These are phyloP conservation scores for Leptomonas pyrrhocoris DNA, from an alignment of 208 protist species.

Conservation along the genomic window DNA sequence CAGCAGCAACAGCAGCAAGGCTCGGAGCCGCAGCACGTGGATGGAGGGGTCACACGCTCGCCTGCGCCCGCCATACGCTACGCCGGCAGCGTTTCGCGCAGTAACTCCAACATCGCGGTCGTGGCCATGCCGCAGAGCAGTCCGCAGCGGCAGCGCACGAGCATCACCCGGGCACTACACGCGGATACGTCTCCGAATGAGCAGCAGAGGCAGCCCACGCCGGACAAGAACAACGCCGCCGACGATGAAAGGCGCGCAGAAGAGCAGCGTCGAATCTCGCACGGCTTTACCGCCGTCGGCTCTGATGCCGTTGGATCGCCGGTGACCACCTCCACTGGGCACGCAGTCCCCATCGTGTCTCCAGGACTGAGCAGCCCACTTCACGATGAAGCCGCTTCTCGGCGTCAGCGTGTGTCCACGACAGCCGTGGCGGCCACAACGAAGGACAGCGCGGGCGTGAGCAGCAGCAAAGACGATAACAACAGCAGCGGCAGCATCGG, in stretches of 20 bases:
- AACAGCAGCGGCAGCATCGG: background rate
- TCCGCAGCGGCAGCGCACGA: slow-evolving; percentile 11
- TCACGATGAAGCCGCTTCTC: background rate
- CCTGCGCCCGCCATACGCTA: slow-evolving; percentile 7
- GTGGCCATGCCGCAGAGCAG: background rate
- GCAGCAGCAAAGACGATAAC: background rate
- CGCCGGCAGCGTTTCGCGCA: slow-evolving; percentile 10
- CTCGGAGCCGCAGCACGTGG: background rate
- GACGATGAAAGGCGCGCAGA: background rate
- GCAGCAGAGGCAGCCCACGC: background rate
- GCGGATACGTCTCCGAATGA: background rate
- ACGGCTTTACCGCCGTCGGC: background rate
- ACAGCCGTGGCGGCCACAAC: slow-evolving; percentile 1
- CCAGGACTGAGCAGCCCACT: background rate
- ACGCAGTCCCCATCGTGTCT: background rate
- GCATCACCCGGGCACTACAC: background rate
- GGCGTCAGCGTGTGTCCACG: slow-evolving; percentile 4
- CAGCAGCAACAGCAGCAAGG: background rate
- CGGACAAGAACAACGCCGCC: background rate
- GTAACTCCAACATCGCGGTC: slow-evolving; percentile 14
- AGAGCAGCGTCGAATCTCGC: slow-evolving; percentile 9
- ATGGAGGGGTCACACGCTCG: background rate
- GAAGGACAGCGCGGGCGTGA: background rate
- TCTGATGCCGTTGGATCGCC: background rate
- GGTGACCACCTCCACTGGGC: background rate